Percentiles rank a stretch among this genome's conserved stretches.
These are phyloP conservation scores for Epichloe scottii DNA, from an alignment of 2,329 filamentous ascomycete species.

Conservation along the genomic window DNA sequence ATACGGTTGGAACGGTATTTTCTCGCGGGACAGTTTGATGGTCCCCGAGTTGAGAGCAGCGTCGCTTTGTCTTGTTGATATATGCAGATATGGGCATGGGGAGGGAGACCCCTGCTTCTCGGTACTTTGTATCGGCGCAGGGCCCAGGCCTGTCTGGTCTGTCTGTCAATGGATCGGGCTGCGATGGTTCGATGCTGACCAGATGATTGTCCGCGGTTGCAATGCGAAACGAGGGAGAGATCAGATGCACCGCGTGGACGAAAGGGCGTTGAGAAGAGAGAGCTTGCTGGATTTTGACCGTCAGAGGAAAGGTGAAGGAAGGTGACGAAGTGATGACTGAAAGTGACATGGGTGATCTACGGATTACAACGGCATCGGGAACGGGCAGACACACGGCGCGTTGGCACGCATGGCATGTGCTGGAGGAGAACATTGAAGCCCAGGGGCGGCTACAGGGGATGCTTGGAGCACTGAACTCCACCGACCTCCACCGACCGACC, in stretches of 20 bases:
- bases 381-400: too few relatives aligned
- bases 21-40: neutral
- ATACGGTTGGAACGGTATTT: neutral
- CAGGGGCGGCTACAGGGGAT: too few relatives aligned
- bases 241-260: too few relatives aligned
- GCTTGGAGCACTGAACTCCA: too few relatives aligned
- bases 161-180: neutral
- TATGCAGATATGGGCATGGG: neutral
- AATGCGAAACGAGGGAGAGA: neutral
- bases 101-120: neutral
- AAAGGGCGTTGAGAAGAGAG: neutral
- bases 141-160: neutral
- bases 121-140: neutral
- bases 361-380: too few relatives aligned
- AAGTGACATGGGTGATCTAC: neutral
- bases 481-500: too few relatives aligned
- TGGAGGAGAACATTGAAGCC: too few relatives aligned
- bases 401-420: too few relatives aligned
- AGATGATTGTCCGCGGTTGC: neutral
- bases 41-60: neutral
- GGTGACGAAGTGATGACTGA: neutral
- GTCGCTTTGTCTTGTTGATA: neutral
- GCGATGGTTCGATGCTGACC: neutral
- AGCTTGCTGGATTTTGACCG: neutral
- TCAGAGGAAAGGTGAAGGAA: constrained; percentile 1